Base-by-base conservation (phyloP, 2,329 filamentous ascomycete genomes). In the Paraphoma chrysanthemicola region DNA sequence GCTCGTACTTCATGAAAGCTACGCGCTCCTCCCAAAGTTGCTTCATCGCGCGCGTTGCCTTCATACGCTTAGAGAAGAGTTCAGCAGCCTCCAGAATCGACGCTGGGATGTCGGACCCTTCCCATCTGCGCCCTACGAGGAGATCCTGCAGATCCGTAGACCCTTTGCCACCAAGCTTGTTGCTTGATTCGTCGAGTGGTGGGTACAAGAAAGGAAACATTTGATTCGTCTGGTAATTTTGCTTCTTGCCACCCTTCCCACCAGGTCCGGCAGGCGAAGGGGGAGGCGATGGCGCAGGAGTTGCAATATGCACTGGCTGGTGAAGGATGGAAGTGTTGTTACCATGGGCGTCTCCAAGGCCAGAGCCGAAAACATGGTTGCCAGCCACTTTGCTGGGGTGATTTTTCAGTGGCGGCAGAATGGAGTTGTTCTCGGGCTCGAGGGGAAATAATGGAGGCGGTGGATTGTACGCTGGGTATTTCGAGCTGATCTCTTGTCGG, bases 201-300 rank as follows among this genome's bases (percentile, higher is more conserved):
- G 95, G 95, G 67, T 99, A 99, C 80, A 99, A 88, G 72, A 99
- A 98, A 0, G 95, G 95, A 63, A 99, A 98, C 72, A 97, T 95
- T 69, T 99, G 95, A 71, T 99, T 99, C 0, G 95, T 99, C 76
- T 99, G 95, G 70, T 99, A 99, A 67, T 98, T 99, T 71, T 99
- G 95, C 74, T 99, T 99, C 82, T 99, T 99, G 0, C 90, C 93
- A 50, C 91, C 92, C 76, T 98, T 99, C 0, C 93, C 93, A 28
- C 93, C 86, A 3, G 86, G 85, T 1, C 86, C 93, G 33, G 90
- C 89, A 9, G 95, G 95, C 1, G 94, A 97, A 1, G 95, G 95
- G 0, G 95, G 95, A 23, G 95, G 95, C 0, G 95, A 99, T 1
- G 95, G 95, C 0, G 93, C 94, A 0, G 95, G 95, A 1, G 95